Evolutionary conservation across 1,284 basidiomycete genomes (phyloP), one percentile per base, ranked within the genome.

Genomic region (Gymnopus androsaceus): DNA sequence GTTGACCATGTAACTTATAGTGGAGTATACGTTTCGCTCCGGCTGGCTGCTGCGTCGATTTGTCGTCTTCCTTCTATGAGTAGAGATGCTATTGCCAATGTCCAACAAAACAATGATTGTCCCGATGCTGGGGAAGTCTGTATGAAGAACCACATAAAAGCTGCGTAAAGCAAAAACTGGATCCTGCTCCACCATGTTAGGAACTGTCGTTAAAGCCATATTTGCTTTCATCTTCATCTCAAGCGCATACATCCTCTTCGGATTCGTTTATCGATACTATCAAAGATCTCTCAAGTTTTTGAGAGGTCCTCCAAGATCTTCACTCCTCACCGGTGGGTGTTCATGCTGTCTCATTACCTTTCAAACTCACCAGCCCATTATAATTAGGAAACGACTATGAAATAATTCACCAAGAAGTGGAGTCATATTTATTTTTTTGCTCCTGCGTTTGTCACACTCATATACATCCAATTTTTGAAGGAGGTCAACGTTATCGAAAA

Each of bases 401-500:
- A 1, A 1, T 68, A 7, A 55, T 51, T 14, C 47, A 62, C 14
- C 65, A 72, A 53, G 45, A 65, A 12, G 48, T 38, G n/a, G 21
- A 9, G 8, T 33, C 8, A 3, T 36, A 28, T 28, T n/a, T n/a
- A n/a, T 14, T 38, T 28, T 8, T 6, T 15, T 25, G 1, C 11
- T 1, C 12, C 9, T 7, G 17, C 12, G 28, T 36, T 9, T n/a
- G 9, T 8, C 27, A n/a, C 25, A 11, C 15, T 50, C 11, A 27
- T 37, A 7, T 25, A 25, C 41, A 42, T 4, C 5, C 9, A 1
- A 8, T 25, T 6, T 15, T 15, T 36, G 37, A 37, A 45, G 30
- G 64, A 72, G 51, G 69, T 71, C 1, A 71, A 72, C 2, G 66
- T 70, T 25, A 54, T 67, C 2, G 68, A 70, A 7, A 66, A 64